Conservation (phyloP, 2,329 filamentous ascomycete species). For the Calonectria ilicicola region DNA sequence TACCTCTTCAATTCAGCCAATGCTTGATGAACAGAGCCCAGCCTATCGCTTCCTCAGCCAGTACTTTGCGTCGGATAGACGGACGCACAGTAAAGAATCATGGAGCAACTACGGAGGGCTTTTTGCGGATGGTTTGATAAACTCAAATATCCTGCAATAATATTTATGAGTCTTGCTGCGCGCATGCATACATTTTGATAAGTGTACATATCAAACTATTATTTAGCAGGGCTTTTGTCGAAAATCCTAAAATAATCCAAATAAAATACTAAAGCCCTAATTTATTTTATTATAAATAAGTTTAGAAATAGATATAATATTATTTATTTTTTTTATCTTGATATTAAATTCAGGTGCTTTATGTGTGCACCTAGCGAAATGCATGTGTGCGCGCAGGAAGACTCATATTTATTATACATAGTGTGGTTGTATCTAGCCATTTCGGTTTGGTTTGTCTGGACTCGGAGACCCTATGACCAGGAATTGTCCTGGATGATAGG, state of each 20-base stretch:
- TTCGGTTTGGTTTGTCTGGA: not conserved
- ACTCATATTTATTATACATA: not conserved
- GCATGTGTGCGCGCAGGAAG: too few species aligned
- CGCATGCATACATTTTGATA: too few species aligned
- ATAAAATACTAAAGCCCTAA: too few species aligned
- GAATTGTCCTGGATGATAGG: not conserved
- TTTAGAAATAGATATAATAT: too few species aligned
- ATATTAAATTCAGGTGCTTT: too few species aligned
- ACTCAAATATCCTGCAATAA: constrained; percentile 4
- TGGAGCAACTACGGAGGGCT: not conserved
- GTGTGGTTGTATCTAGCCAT: not conserved
- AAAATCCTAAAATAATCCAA: too few species aligned
- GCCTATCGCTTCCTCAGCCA: not conserved
- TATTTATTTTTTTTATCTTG: too few species aligned
- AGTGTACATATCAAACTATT: too few species aligned
- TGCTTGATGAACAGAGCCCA: constrained; percentile 11
- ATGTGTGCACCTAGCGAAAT: too few species aligned
- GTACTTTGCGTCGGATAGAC: not conserved
- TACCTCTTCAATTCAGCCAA: constrained; percentile 17
- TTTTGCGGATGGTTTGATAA: constrained; percentile 11
- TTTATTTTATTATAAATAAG: too few species aligned
- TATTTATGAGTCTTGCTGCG: too few species aligned
- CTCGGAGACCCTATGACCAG: not conserved
- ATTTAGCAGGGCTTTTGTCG: too few species aligned
- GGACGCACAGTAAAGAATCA: not conserved